These are phyloP conservation scores for Calonectria naviculata DNA, from an alignment of 2,329 filamentous ascomycete species.

Conservation along the genomic window DNA sequence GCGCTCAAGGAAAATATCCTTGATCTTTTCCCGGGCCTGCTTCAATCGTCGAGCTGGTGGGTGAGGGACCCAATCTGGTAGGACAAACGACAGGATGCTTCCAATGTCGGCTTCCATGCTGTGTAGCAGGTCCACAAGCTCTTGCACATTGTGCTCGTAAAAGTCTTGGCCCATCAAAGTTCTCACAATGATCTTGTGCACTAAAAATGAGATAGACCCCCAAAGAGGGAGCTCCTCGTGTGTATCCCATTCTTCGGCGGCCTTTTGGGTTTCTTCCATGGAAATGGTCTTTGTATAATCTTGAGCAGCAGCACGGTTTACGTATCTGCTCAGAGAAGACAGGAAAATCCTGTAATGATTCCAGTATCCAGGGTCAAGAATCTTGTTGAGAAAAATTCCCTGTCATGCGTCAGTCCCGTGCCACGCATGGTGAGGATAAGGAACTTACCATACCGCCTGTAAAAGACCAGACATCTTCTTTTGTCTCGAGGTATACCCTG, in stretches of 20 bases:
- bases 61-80: conserved; percentile 19
- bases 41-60: conserved; percentile 15
- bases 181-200: conserved; percentile 21
- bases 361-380: conserved; percentile 17
- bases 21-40: conserved; percentile 8
- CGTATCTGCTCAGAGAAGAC: conserved; percentile 15
- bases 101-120: conserved; percentile 21
- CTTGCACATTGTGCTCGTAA: conserved; percentile 4
- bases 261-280: conserved; percentile 11
- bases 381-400: conserved; percentile 22
- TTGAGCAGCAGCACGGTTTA: conserved; percentile 17
- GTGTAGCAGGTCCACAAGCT: conserved; percentile 17
- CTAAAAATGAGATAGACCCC: conserved; percentile 7
- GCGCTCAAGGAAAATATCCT: conserved; percentile 14
- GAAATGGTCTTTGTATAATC: neutral
- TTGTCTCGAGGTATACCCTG: conserved; percentile 16
- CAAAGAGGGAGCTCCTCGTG: conserved; percentile 8
- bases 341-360: conserved; percentile 13
- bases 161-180: conserved; percentile 21
- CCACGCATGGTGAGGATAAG: no score
- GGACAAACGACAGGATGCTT: conserved; percentile 12
- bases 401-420: neutral
- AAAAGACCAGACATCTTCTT: conserved; percentile 22
- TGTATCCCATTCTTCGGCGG: conserved; percentile 7
- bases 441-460: conserved; percentile 16